These are phyloP conservation scores for Mycosphaerella sp. DNA, from an alignment of 2,329 filamentous ascomycete genomes.

Conservation along the genomic window DNA sequence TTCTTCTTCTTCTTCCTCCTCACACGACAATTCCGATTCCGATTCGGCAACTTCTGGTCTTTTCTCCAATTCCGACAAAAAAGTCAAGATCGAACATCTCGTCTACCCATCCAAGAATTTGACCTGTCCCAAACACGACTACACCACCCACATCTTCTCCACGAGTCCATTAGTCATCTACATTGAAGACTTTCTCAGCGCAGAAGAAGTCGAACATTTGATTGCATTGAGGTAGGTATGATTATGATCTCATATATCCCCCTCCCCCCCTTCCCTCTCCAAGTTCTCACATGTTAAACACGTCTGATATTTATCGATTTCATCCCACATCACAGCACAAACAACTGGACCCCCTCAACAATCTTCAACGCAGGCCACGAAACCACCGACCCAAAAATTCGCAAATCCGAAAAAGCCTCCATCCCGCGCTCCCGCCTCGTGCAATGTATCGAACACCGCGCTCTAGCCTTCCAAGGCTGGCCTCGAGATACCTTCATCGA, in stretches of 20 bases:
- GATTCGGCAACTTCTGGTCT: background rate
- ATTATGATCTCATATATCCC: constrained; percentile 8
- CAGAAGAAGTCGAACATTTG: constrained; percentile 18
- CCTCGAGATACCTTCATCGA: constrained; percentile 53
- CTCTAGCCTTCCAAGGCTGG: constrained; percentile 56
- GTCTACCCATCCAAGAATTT: constrained; percentile 38
- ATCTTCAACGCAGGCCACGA: constrained; percentile 47
- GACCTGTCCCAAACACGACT: constrained; percentile 35
- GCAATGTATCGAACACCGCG: constrained; percentile 54
- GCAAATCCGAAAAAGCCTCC: constrained; percentile 49
- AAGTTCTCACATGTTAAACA: too few species aligned
- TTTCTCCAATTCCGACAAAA: constrained; percentile 7
- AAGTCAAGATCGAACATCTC: constrained; percentile 35
- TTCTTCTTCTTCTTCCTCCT: too few species aligned
- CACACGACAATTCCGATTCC: background rate
- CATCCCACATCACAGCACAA: constrained; percentile 26
- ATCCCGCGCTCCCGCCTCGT: constrained; percentile 45
- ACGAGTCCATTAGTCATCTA: constrained; percentile 53
- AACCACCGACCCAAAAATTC: constrained; percentile 42
- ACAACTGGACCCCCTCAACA: constrained; percentile 50
- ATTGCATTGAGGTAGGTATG: constrained; percentile 45
- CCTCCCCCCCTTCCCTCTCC: too few species aligned
- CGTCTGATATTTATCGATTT: background rate
- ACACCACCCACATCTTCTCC: constrained; percentile 45
- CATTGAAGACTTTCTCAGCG: constrained; percentile 35